Evolutionary conservation across 768 basidiomycete genomes (phyloP).

Genomic region (Dendrothele bispora): DNA sequence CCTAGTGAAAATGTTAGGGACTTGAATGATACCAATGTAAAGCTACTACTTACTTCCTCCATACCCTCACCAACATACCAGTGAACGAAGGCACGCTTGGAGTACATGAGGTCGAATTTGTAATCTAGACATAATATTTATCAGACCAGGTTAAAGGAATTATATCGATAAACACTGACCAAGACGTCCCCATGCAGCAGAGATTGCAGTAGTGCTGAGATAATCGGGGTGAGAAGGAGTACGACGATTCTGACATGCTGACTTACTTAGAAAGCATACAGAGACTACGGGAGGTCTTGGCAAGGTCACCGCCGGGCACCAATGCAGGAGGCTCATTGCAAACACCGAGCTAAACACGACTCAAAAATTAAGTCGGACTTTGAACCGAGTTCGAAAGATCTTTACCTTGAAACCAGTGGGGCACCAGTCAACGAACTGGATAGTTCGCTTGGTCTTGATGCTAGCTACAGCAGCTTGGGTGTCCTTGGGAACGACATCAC

Average conservation of each 20-base stretch:
- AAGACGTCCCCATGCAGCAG: constrained; percentile 90
- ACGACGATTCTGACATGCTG: not conserved
- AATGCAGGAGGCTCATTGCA: constrained; percentile 94
- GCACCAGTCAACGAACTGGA: constrained; percentile 99
- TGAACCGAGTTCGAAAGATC: constrained; percentile 6
- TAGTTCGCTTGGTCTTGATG: constrained; percentile 97
- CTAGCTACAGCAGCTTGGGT: constrained; percentile 88
- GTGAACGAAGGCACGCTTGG: constrained; percentile 76
- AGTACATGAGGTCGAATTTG: constrained; percentile 98
- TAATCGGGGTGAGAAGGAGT: not conserved
- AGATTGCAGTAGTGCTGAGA: constrained; percentile 85
- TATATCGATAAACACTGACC: constrained; percentile 36
- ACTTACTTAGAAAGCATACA: constrained; percentile 94
- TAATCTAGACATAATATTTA: constrained; percentile 54
- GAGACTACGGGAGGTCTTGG: constrained; percentile 89
- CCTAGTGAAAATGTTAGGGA: constrained; percentile 42
- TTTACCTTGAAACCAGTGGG: constrained; percentile 90
- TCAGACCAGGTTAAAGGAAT: constrained; percentile 1
- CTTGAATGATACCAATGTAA: not conserved
- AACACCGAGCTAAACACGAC: constrained; percentile 78
- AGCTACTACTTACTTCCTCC: constrained; percentile 47
- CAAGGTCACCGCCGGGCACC: constrained; percentile 93
- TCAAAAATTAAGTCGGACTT: no score
- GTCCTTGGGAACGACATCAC: constrained; percentile 97
- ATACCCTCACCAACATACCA: constrained; percentile 79